Conservation (phyloP, 139 green algal genomes). For the Diplosphaera chodatii region DNA sequence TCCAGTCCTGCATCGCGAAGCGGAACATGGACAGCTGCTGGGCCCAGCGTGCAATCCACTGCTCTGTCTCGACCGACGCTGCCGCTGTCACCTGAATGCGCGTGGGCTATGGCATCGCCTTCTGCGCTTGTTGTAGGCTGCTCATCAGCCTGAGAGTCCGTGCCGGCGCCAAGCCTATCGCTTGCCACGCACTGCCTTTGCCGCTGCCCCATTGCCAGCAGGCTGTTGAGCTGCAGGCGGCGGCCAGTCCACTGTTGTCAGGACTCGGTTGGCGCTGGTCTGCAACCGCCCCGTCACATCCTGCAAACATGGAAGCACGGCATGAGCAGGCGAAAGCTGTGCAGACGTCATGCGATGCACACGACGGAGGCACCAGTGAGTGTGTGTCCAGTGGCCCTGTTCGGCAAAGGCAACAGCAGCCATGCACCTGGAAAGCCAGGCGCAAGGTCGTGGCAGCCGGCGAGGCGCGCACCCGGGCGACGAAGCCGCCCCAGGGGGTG, state of each 20-base stretch:
- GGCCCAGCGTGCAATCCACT: neutral
- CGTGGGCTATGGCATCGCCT: neutral
- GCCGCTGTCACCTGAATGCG: too few relatives aligned
- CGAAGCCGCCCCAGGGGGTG: neutral
- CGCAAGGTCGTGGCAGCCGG: neutral
- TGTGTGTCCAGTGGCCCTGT: too few relatives aligned
- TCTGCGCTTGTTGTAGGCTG: too few relatives aligned
- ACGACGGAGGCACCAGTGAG: too few relatives aligned
- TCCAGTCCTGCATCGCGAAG: constrained; percentile 33
- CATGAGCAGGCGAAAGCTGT: neutral
- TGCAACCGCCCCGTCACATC: neutral
- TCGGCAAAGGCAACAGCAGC: too few relatives aligned
- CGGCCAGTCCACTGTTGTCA: constrained; percentile 33
- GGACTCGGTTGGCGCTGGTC: constrained; percentile 4
- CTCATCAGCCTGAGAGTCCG: neutral
- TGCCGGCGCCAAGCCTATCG: neutral
- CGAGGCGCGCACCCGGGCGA: neutral
- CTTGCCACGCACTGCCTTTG: neutral
- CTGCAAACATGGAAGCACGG: neutral
- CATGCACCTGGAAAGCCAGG: neutral
- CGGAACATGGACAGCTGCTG: constrained; percentile 17
- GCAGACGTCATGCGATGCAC: too few relatives aligned
- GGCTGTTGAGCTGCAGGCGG: neutral
- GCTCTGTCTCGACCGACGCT: neutral
- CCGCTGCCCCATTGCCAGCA: too few relatives aligned